phyloP scores from a whole-genome alignment of 495 filamentous ascomycete species.

The Penicillium bialowiezense region DNA sequence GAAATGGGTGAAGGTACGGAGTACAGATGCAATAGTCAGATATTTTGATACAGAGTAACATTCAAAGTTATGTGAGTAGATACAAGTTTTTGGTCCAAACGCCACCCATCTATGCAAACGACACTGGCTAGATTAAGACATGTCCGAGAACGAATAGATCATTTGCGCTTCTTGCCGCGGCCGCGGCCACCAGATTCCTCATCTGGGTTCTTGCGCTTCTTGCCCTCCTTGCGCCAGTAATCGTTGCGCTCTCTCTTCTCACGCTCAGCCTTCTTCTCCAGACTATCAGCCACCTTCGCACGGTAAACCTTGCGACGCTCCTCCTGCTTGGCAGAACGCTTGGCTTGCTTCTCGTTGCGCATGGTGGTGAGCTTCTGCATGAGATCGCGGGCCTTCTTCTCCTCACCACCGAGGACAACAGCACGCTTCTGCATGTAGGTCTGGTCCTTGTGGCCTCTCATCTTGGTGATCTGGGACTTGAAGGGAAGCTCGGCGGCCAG shows the following conservation, averaged over 20 bases:
- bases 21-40: no score
- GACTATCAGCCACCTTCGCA: slow-evolving; percentile 73
- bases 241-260: slow-evolving; percentile 91
- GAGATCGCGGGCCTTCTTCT: slow-evolving; percentile 82
- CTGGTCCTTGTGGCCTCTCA: slow-evolving; percentile 71
- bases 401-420: slow-evolving; percentile 78
- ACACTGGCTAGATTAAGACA: slow-evolving; percentile 14
- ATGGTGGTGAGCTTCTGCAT: slow-evolving; percentile 92
- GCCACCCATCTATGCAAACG: slow-evolving; percentile 28
- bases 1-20: no score
- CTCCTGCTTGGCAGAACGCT: slow-evolving; percentile 78
- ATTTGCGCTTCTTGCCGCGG: slow-evolving; percentile 65
- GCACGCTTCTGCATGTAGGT: slow-evolving; percentile 95
- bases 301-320: slow-evolving; percentile 73
- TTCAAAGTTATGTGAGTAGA: slow-evolving; percentile 5
- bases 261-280: slow-evolving; percentile 75
- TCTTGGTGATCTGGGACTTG: slow-evolving; percentile 84
- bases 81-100: slow-evolving; percentile 25
- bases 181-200: slow-evolving; percentile 63
- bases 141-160: slow-evolving; percentile 23
- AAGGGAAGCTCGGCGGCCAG: slow-evolving; percentile 85
- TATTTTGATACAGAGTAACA: neutral
- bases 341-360: slow-evolving; percentile 84
- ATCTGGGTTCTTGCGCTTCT: slow-evolving; percentile 72
- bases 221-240: slow-evolving; percentile 92